Percentiles rank a stretch among this genome's conserved stretches.
phyloP scores from a whole-genome alignment of 345 rosid genomes.

The Dipteronia dyeriana region DNA sequence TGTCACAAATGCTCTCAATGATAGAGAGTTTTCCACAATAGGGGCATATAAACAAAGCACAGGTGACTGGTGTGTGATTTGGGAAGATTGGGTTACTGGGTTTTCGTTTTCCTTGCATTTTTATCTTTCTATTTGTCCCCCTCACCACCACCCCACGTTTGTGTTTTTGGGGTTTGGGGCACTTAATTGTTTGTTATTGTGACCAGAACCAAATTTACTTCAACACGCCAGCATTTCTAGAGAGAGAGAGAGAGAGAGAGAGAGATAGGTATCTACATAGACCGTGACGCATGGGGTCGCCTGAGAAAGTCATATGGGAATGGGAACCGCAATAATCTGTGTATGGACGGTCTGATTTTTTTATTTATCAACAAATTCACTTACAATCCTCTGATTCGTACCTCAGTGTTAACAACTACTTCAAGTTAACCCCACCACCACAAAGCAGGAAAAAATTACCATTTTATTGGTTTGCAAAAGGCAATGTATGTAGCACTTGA shows the following conservation, averaged over 20 bases:
- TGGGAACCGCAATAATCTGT: conserved; percentile 10
- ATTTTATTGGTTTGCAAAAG: background rate
- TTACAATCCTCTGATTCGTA: background rate
- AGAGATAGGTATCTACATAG: conserved; percentile 10
- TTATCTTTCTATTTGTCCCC: conserved; percentile 20
- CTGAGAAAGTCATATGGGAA: conserved; percentile 6
- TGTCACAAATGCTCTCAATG: conserved; percentile 14
- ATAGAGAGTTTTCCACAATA: conserved; percentile 20
- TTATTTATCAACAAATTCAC: background rate
- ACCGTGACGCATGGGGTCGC: conserved; percentile 10
- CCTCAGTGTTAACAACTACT: background rate
- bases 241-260: too few species aligned
- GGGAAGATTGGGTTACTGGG: background rate
- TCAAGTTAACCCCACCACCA: background rate
- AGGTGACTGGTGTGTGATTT: background rate
- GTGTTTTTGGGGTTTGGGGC: conserved; percentile 17
- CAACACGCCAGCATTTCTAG: conserved; percentile 34
- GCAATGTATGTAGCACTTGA: too few species aligned
- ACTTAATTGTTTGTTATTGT: background rate
- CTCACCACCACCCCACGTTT: background rate
- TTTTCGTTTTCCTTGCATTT: background rate
- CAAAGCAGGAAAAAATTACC: background rate
- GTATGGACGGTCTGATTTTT: background rate
- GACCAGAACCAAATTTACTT: conserved; percentile 21
- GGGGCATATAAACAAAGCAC: conserved; percentile 22